Evolutionary conservation across 148 eudicot species (phyloP).

Genomic region (Vaccinium macrocarpon): DNA sequence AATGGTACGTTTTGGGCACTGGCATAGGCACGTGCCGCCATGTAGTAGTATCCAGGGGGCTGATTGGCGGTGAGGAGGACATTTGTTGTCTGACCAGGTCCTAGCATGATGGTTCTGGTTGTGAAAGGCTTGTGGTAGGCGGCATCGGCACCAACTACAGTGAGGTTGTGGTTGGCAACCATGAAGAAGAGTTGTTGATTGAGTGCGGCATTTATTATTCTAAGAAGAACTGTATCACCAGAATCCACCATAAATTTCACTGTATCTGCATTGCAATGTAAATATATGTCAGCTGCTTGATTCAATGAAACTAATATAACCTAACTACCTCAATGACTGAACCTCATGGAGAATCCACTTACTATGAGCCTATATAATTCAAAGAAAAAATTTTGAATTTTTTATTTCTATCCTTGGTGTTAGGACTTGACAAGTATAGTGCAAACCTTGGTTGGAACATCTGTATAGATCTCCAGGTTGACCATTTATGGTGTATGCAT

Average conservation of each 20-base stretch:
- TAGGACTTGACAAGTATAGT: background rate
- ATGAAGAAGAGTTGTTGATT: slow-evolving; percentile 87
- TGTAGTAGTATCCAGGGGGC: slow-evolving; percentile 61
- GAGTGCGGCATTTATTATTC: slow-evolving; percentile 92
- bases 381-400: too few relatives aligned
- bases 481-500: slow-evolving; percentile 87
- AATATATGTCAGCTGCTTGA: background rate
- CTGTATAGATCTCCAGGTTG: slow-evolving; percentile 81
- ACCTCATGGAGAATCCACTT: background rate
- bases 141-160: slow-evolving; percentile 77
- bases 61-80: slow-evolving; percentile 74
- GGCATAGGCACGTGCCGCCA: slow-evolving; percentile 82
- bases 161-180: slow-evolving; percentile 78
- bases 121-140: slow-evolving; percentile 65
- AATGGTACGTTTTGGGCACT: slow-evolving; percentile 56
- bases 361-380: too few relatives aligned
- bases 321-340: background rate
- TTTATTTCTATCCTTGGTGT: background rate
- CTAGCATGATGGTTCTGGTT: slow-evolving; percentile 68
- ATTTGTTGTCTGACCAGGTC: slow-evolving; percentile 89
- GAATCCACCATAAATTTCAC: slow-evolving; percentile 37
- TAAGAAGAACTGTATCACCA: slow-evolving; percentile 66
- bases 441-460: slow-evolving; percentile 76
- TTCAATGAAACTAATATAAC: background rate
- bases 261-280: slow-evolving; percentile 46